Base-by-base conservation (phyloP, 2,329 filamentous ascomycete species). In the Dryadomyces sulphureus region DNA sequence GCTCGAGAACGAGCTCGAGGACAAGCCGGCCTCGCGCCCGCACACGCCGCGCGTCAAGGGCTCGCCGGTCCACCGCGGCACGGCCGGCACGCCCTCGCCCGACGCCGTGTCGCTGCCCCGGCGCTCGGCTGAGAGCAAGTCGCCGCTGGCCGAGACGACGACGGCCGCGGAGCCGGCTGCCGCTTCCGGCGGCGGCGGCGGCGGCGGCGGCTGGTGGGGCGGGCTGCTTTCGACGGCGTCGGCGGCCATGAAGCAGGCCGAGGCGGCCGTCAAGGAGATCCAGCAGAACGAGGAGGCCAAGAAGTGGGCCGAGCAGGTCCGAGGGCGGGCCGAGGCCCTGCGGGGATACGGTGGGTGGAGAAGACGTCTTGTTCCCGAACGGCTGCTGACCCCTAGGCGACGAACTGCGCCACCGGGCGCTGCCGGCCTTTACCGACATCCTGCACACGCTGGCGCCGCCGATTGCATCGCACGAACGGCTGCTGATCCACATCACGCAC, bases 401-500 rank as follows among this genome's bases (percentile, higher is more conserved):
- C 58, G 89, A 94, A 59, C 71, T 94, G 52, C 80, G 81, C 55
- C 81, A 82, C 55, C 83, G 87, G 55, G 92, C 92, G 48, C 71
- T 98, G 27, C 92, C 92, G 25, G 95, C 92, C 40, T 94, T 98
- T 60, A 90, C 89, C 60, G 87, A 88, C 58, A 83, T 98, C 57
- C 77, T 98, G 51, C 86, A 96, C 62, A 95, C 89, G 22, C 80
- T 98, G 53, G 92, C 92, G 0, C 92, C 92, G 40, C 92, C 92
- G 11, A 98, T 98, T 58, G 89, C 88, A 46, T 92, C 90, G 8
- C 92, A 98, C 65, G 92, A 98, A 66, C 85, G 90, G 43, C 82
- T 98, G 7, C 84, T 93, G 57, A 96, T 98, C 56, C 92, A 98
- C 67, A 93, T 92, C 52, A 94, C 90, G 8, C 92, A 98, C 68